Percentiles rank a stretch among this genome's conserved stretches.
These are phyloP conservation scores for Daldinia eschscholtzii DNA, from an alignment of 2,329 filamentous ascomycete genomes.

Conservation along the genomic window DNA sequence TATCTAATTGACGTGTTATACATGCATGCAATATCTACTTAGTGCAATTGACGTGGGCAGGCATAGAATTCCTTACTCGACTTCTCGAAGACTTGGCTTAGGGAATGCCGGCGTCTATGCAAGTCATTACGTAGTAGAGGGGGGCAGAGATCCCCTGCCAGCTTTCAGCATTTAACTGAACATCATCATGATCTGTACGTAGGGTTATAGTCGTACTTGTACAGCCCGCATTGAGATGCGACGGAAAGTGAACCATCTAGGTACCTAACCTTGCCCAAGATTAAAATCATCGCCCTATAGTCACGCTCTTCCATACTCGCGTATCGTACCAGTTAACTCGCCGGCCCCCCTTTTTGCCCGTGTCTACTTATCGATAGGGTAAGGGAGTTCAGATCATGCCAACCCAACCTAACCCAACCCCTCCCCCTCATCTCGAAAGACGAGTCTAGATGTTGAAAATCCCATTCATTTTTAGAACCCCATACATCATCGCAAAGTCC, in stretches of 20 bases:
- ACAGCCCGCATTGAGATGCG: constrained; percentile 25
- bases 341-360: not conserved
- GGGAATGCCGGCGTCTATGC: constrained; percentile 38
- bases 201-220: constrained; percentile 25
- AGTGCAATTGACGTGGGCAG: constrained; percentile 18
- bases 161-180: not conserved
- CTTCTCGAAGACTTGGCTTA: constrained; percentile 23
- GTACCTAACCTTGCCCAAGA: constrained; percentile 8
- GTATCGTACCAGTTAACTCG: not conserved
- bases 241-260: constrained; percentile 10
- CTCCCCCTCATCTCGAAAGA: not conserved
- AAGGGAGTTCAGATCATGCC: not conserved
- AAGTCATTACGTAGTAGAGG: constrained; percentile 34
- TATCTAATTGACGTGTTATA: constrained; percentile 18
- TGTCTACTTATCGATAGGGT: not conserved
- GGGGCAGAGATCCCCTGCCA: constrained; percentile 11
- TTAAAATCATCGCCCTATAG: constrained; percentile 3
- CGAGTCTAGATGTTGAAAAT: constrained; percentile 8
- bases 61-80: constrained; percentile 10
- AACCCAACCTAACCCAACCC: constrained; percentile 23
- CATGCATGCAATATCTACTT: constrained; percentile 8
- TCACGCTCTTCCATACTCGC: constrained; percentile 12
- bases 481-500: constrained; percentile 19
- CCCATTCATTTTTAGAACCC: constrained; percentile 17
- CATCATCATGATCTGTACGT: constrained; percentile 2